These are phyloP conservation scores for Trichoderma pleuroti DNA, from an alignment of 2,329 filamentous ascomycete genomes.

Conservation along the genomic window DNA sequence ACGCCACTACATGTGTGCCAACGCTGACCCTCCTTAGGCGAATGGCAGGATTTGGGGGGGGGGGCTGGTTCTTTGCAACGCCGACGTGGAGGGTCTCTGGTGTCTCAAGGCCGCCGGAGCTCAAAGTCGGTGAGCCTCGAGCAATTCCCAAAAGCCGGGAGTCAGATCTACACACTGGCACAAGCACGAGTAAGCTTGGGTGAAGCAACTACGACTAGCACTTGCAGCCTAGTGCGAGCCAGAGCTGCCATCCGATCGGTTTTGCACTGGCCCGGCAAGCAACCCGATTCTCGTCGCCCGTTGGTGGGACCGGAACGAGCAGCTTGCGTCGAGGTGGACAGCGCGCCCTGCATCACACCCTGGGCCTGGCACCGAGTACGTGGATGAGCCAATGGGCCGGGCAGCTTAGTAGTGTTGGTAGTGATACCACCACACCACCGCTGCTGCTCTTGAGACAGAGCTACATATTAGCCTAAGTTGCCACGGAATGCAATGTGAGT, in stretches of 20 bases:
- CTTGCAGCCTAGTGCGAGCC: background rate
- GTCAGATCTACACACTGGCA: background rate
- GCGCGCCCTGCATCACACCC: background rate
- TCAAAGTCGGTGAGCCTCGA: background rate
- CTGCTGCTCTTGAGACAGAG: background rate
- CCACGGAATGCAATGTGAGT: background rate
- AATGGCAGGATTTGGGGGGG: background rate
- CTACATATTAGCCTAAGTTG: constrained; percentile 10
- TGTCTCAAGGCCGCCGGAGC: background rate
- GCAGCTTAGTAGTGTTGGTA: background rate
- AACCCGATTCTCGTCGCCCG: background rate
- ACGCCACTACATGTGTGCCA: background rate
- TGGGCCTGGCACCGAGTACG: background rate
- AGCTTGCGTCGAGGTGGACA: background rate
- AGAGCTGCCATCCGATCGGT: constrained; percentile 2
- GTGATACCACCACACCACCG: constrained; percentile 4
- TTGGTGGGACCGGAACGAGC: background rate
- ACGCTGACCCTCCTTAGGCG: background rate
- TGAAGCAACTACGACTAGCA: background rate
- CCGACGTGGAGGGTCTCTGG: background rate
- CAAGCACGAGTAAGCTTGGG: background rate
- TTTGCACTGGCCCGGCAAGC: constrained; percentile 2
- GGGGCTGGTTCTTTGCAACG: background rate
- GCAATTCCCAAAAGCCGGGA: background rate
- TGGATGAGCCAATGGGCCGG: constrained; percentile 4